Conservation (phyloP, 2,329 filamentous ascomycete species). For the Phialophora verrucosa region DNA sequence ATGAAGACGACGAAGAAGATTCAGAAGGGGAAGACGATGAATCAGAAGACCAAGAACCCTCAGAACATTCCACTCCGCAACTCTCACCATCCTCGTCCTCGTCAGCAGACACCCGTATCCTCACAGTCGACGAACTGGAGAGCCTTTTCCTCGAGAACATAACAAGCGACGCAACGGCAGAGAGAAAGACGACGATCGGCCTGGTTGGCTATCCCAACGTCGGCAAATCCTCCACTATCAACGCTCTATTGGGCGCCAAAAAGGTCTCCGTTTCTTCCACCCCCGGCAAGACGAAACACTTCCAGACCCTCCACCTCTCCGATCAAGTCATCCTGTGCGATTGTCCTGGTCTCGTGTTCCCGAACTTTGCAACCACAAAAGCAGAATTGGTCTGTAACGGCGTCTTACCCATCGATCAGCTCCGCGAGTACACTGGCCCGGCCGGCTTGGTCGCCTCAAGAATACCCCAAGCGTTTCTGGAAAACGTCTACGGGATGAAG, state of each 20-base stretch:
- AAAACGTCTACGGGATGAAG: slow-evolving; percentile 91
- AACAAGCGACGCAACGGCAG: slow-evolving; percentile 58
- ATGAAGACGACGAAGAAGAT: slow-evolving; percentile 51
- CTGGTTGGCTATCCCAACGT: slow-evolving; percentile 98
- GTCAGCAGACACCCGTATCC: slow-evolving; percentile 66
- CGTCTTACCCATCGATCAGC: slow-evolving; percentile 92
- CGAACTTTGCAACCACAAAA: slow-evolving; percentile 96
- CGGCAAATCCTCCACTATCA: slow-evolving; percentile 98
- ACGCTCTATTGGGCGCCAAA: slow-evolving; percentile 96
- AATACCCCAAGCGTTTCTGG: slow-evolving; percentile 85
- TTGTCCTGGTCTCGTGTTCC: slow-evolving; percentile 97
- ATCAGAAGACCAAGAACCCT: slow-evolving; percentile 51
- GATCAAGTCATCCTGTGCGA: slow-evolving; percentile 91
- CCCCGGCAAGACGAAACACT: slow-evolving; percentile 98
- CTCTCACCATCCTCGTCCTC: neutral
- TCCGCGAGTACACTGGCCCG: slow-evolving; percentile 90
- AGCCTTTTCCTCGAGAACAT: slow-evolving; percentile 81
- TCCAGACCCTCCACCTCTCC: slow-evolving; percentile 95
- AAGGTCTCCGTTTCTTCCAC: slow-evolving; percentile 98
- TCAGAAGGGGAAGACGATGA: slow-evolving; percentile 48
- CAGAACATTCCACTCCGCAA: slow-evolving; percentile 38
- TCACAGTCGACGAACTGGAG: slow-evolving; percentile 92
- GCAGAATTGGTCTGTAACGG: slow-evolving; percentile 95
- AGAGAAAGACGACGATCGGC: slow-evolving; percentile 81
- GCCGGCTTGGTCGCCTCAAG: slow-evolving; percentile 80